Base-by-base conservation (phyloP, 768 basidiomycete species). In the Trametes elegans region DNA sequence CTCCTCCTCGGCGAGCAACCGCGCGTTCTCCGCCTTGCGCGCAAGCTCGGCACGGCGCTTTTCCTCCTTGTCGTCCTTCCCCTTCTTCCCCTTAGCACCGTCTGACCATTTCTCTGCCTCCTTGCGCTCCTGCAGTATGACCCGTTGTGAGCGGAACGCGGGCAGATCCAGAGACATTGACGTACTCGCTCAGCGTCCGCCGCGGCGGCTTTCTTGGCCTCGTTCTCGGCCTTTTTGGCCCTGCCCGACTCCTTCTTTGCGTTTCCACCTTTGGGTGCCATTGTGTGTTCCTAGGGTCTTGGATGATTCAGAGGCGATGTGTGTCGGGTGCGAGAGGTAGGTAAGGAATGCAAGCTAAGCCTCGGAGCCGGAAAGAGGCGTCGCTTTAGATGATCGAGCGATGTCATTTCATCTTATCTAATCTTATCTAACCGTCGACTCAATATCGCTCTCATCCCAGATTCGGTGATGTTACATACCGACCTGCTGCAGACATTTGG, bases 181-280 rank as follows among this genome's bases (percentile, higher is more conserved):
- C 68, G 43, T 45, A 85, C 90, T 73, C 80, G 84, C 11, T 83
- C 88, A 7, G 76, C 77, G 10, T 75, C 77, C 0, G 77, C 84
- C 4, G 75, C 77, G 6, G 79, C 82, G 58, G 81, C 79, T 71
- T 93, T 94, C 77, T 87, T 91, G 8, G 81, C 76, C 67, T 92
- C 90, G 67, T 93, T 94, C 66, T 94, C 90, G 23, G 90, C 90
- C 70, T 97, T 97, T 74, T 92, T 94, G 0, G 93, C 88, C 49
- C 89, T 73, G 4, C 94, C 93, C 38, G 83, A 73, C 71, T 96
- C 94, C 70, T 96, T 96, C 84, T 96, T 97, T 53, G 90, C 77
- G 76, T 93, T 96, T 62, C 79, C 83, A 58, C 86, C 89, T 71
- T 91, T 92, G 1, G 94, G 93, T 43, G 94, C 72, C 94, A 95